These are phyloP conservation scores for Lachnellula subtilissima DNA, from an alignment of 2,329 filamentous ascomycete genomes.

Conservation along the genomic window DNA sequence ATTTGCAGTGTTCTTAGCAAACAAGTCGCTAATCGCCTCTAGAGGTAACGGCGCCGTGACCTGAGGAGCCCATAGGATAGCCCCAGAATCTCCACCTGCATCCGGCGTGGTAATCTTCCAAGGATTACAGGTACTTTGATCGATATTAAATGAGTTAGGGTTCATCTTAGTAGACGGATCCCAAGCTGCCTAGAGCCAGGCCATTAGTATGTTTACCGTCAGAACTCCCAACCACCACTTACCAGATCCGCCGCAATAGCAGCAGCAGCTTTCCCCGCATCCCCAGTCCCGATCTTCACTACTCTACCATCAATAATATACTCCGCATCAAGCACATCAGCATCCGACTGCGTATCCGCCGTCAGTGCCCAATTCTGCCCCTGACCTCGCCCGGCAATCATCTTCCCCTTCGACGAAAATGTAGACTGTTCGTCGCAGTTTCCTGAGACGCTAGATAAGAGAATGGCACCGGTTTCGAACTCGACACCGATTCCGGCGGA, in stretches of 20 bases:
- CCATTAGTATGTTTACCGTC: not conserved
- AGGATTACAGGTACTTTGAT: not conserved
- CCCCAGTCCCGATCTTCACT: not conserved
- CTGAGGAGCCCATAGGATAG: not conserved
- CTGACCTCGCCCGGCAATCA: not conserved
- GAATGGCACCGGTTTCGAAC: no score
- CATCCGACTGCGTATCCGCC: not conserved
- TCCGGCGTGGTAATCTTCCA: not conserved
- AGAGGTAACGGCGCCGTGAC: not conserved
- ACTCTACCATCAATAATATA: not conserved
- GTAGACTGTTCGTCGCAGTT: not conserved
- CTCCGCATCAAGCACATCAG: not conserved
- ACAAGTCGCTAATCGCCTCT: not conserved
- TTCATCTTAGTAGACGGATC: not conserved
- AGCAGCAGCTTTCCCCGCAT: not conserved
- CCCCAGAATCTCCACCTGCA: not conserved
- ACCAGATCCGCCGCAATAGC: not conserved
- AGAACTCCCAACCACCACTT: not conserved
- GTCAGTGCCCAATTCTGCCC: not conserved
- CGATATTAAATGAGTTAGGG: not conserved
- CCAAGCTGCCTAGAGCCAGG: not conserved
- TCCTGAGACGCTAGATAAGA: not conserved
- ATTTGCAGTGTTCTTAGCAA: not conserved
- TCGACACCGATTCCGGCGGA: no score
- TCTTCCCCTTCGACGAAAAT: not conserved